Evolutionary conservation across 2,329 filamentous ascomycete genomes (phyloP).

Genomic region (Neonectria sp.): DNA sequence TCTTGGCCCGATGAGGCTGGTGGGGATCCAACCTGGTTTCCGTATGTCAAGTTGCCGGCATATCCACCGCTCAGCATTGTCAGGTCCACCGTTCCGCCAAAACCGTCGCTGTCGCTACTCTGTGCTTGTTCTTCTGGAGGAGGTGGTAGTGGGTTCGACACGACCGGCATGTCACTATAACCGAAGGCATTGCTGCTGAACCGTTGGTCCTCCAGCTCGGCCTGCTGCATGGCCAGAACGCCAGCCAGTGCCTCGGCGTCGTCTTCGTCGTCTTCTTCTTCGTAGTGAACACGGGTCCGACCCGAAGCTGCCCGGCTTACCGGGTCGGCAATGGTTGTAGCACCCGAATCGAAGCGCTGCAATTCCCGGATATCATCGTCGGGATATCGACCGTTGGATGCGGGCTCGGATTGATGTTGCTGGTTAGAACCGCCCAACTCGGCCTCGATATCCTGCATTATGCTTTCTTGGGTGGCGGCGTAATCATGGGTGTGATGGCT

Average conservation of each 20-base stretch:
- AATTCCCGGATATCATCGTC: constrained; percentile 64
- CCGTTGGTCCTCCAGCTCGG: constrained; percentile 81
- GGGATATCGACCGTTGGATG: constrained; percentile 61
- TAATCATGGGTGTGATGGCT: constrained; percentile 51
- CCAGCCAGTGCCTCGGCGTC: constrained; percentile 91
- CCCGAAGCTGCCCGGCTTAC: constrained; percentile 42
- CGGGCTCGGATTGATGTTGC: constrained; percentile 54
- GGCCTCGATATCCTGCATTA: constrained; percentile 72
- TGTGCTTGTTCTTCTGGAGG: constrained; percentile 64
- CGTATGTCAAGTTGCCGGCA: constrained; percentile 66
- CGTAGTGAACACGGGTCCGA: constrained; percentile 31
- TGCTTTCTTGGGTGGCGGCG: constrained; percentile 62
- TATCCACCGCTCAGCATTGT: constrained; percentile 82
- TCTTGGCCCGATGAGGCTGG: constrained; percentile 59
- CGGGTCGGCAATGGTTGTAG: constrained; percentile 58
- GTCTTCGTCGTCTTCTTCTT: constrained; percentile 76
- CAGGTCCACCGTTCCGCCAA: constrained; percentile 76
- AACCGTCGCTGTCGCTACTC: constrained; percentile 79
- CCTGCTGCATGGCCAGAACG: constrained; percentile 85
- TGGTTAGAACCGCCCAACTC: constrained; percentile 60
- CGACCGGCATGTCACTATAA: constrained; percentile 50
- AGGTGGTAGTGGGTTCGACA: constrained; percentile 58
- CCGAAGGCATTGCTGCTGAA: constrained; percentile 53
- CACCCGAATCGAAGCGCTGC: constrained; percentile 66
- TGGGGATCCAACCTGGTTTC: constrained; percentile 61